Evolutionary conservation across 2,329 filamentous ascomycete species (phyloP).

Genomic region (Penicillium verrucosum): DNA sequence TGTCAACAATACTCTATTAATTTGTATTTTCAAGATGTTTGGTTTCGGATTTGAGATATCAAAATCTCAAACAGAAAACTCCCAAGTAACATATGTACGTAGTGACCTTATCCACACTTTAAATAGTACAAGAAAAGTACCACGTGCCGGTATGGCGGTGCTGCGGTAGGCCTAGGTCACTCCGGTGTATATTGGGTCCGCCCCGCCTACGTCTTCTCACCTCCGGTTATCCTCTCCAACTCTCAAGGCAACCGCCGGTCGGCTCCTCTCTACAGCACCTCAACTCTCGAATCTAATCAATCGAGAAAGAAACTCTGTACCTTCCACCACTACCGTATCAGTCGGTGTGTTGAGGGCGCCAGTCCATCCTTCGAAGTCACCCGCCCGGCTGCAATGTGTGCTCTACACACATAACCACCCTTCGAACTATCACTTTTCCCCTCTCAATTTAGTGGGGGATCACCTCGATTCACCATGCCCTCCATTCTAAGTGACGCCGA

Average conservation of each 20-base stretch:
- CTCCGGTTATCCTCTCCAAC: conserved; percentile 7
- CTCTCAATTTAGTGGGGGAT: conserved; percentile 1
- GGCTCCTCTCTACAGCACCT: conserved; percentile 18
- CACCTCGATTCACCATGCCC: conserved; percentile 43
- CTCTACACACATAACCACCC: conserved; percentile 11
- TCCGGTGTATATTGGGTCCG: conserved; percentile 12
- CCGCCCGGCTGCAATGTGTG: conserved; percentile 20
- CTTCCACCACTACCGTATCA: background rate
- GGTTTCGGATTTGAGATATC: background rate
- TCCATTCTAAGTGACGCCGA: conserved; percentile 83
- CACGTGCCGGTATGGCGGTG: conserved; percentile 17
- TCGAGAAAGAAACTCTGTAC: background rate
- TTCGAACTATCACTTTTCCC: conserved; percentile 4
- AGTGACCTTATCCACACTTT: background rate
- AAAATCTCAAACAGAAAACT: no score
- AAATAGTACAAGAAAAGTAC: conserved; percentile 17
- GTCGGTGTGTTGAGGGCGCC: conserved; percentile 15
- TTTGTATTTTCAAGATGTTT: background rate
- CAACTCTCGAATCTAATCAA: background rate
- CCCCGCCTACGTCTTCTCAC: conserved; percentile 16
- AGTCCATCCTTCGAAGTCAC: conserved; percentile 7
- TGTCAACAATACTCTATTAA: background rate
- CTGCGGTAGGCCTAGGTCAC: conserved; percentile 15
- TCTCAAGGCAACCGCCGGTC: conserved; percentile 27
- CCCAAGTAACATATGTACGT: background rate